Conservation (phyloP, 2,329 filamentous ascomycete species). For the Penicillium aurantiogriseum region DNA sequence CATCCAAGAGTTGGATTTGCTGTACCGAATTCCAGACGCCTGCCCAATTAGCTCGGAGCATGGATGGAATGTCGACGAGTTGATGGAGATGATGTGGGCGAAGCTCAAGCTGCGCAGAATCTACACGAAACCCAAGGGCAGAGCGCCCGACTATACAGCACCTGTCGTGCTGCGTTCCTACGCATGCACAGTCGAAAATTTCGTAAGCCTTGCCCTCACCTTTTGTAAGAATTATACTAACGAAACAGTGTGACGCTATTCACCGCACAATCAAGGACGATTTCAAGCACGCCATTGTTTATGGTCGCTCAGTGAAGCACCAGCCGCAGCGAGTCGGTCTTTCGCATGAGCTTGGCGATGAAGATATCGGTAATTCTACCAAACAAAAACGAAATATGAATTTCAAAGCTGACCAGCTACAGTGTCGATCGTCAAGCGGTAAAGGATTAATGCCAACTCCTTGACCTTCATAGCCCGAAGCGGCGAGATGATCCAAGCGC, state of each 20-base stretch:
- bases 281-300: slow-evolving; percentile 93
- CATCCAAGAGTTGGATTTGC: slow-evolving; percentile 92
- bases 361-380: slow-evolving; percentile 80
- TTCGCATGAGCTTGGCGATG: slow-evolving; percentile 85
- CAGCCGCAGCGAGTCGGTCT: slow-evolving; percentile 95
- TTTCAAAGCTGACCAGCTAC: slow-evolving; percentile 26
- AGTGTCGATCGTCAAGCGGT: slow-evolving; percentile 71
- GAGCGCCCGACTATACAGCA: slow-evolving; percentile 83
- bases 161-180: slow-evolving; percentile 84
- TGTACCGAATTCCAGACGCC: slow-evolving; percentile 95
- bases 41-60: slow-evolving; percentile 96
- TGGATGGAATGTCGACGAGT: slow-evolving; percentile 96
- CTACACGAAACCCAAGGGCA: slow-evolving; percentile 98
- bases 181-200: slow-evolving; percentile 91
- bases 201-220: slow-evolving; percentile 62
- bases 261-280: slow-evolving; percentile 94
- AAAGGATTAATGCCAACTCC: slow-evolving; percentile 31
- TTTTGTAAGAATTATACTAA: slow-evolving; percentile 19
- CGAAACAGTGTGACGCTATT: slow-evolving; percentile 81
- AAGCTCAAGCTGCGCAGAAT: slow-evolving; percentile 87
- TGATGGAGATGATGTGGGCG: slow-evolving; percentile 98
- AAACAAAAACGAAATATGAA: not conserved
- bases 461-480: slow-evolving; percentile 28
- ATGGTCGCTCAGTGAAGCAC: slow-evolving; percentile 97
- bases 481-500: slow-evolving; percentile 25